Evolutionary conservation across 2,329 filamentous ascomycete species (phyloP).

Genomic region (Fusarium devonianum): DNA sequence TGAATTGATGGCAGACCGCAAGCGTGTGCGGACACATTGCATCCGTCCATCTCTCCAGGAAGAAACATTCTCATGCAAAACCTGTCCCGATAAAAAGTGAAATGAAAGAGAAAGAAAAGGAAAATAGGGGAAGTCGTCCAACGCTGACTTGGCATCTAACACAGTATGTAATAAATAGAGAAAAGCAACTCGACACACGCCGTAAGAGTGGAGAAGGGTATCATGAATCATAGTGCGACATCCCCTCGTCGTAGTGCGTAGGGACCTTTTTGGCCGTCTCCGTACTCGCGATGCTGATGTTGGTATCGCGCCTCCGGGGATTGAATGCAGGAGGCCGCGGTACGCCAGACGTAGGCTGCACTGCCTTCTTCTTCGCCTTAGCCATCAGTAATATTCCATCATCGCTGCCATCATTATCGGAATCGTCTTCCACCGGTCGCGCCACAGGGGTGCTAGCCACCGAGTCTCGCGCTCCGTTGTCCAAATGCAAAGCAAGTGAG

Average conservation of each 20-base stretch:
- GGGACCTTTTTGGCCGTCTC: constrained; percentile 69
- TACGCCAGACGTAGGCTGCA: constrained; percentile 19
- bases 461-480: constrained; percentile 28
- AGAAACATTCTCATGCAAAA: constrained; percentile 20
- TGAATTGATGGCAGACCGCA: constrained; percentile 13
- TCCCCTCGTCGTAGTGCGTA: constrained; percentile 46
- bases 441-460: constrained; percentile 41
- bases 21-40: constrained; percentile 19
- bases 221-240: constrained; percentile 39
- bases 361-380: constrained; percentile 56
- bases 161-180: constrained; percentile 28
- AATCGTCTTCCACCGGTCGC: constrained; percentile 50
- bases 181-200: constrained; percentile 23
- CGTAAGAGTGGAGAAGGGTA: constrained; percentile 32
- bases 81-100: no score
- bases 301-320: constrained; percentile 63
- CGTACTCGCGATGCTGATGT: constrained; percentile 66
- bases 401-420: constrained; percentile 60
- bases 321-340: constrained; percentile 44
- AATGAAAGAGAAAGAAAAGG: no score
- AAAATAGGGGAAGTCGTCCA: constrained; percentile 1
- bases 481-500: constrained; percentile 43
- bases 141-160: constrained; percentile 30
- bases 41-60: constrained; percentile 30
- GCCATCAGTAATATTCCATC: constrained; percentile 63